Conservation (phyloP, 1,284 basidiomycete species). For the Heterobasidion parviporum region DNA sequence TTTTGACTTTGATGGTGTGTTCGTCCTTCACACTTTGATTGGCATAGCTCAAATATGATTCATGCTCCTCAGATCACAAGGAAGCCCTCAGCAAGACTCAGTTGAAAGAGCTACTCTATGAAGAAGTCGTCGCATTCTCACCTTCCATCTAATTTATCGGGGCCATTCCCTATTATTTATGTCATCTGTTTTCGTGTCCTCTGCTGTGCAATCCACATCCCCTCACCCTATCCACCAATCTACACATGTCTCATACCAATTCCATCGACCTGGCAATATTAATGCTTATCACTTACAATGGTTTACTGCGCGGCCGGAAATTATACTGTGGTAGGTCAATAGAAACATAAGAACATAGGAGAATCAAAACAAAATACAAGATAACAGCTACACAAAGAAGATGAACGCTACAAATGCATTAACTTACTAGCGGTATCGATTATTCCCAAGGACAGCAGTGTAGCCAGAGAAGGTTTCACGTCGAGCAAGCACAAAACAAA, state of each 20-base stretch:
- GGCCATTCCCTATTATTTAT: constrained; percentile 2
- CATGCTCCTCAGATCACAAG: constrained; percentile 50
- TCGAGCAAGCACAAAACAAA: background rate
- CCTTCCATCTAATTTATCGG: constrained; percentile 36
- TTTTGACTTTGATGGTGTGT: constrained; percentile 78
- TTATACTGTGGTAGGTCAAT: background rate
- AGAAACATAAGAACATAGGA: no score
- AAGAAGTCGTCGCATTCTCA: constrained; percentile 61
- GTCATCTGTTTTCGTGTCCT: background rate
- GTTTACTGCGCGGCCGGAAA: background rate
- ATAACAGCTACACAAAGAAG: no score
- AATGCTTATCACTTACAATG: no score
- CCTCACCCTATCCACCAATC: no score
- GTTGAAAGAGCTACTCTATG: constrained; percentile 61
- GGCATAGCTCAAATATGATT: background rate
- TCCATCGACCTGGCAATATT: no score
- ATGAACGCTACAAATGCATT: no score
- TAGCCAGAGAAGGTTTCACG: no score
- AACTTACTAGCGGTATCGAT: no score
- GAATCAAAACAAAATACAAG: no score
- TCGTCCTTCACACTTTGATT: background rate
- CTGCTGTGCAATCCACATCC: background rate
- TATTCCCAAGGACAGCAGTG: no score
- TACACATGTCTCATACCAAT: no score
- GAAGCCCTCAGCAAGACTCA: constrained; percentile 71